Evolutionary conservation across 2,329 filamentous ascomycete genomes (phyloP).

Genomic region (Juglanconis oblonga): DNA sequence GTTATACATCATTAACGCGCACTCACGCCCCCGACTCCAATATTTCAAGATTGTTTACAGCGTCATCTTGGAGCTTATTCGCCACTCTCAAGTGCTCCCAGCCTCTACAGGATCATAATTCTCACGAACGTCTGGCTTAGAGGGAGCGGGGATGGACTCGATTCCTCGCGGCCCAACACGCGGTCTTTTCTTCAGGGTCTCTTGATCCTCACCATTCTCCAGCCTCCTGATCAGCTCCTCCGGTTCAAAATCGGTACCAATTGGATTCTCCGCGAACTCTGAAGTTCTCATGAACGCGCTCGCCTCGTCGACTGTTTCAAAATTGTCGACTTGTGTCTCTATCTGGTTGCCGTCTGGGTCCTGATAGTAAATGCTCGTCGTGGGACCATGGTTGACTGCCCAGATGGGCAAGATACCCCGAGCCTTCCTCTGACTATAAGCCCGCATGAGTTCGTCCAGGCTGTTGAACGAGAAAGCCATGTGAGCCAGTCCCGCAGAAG

Average conservation of each 20-base stretch:
- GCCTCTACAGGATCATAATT: background rate
- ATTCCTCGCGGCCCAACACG: background rate
- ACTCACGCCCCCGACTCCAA: no score
- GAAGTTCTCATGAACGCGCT: conserved; percentile 35
- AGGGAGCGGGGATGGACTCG: background rate
- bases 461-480: conserved; percentile 38
- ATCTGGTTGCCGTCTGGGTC: conserved; percentile 48
- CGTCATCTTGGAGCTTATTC: no score
- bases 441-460: conserved; percentile 31
- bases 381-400: conserved; percentile 46
- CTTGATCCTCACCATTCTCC: background rate
- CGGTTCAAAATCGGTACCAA: conserved; percentile 17
- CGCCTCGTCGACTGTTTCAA: conserved; percentile 34
- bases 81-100: background rate
- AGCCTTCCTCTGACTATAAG: conserved; percentile 35
- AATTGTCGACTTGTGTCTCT: conserved; percentile 45
- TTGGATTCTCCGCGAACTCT: conserved; percentile 37
- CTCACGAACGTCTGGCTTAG: background rate
- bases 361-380: conserved; percentile 44
- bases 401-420: conserved; percentile 37
- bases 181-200: conserved; percentile 1
- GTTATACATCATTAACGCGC: no score
- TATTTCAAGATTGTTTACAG: no score
- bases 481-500: conserved; percentile 35
- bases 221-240: conserved; percentile 14